These are phyloP conservation scores for Micromonas pusilla DNA, from an alignment of 139 green algal genomes.

Conservation along the genomic window DNA sequence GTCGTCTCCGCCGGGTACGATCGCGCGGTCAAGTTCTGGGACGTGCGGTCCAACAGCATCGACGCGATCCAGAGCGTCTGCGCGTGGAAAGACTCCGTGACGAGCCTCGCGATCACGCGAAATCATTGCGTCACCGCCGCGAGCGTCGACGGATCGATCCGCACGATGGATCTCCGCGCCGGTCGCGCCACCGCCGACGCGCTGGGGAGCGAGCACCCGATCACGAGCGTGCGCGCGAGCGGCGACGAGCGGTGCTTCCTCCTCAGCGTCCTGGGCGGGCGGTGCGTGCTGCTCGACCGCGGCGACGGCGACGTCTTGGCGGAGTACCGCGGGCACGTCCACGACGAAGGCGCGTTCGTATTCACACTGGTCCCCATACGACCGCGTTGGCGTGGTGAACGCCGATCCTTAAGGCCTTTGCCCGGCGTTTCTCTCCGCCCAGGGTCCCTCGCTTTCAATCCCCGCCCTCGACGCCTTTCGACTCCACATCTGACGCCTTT, in stretches of 20 bases:
- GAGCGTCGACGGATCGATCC: constrained; percentile 77
- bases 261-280: constrained; percentile 60
- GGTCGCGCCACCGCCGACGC: constrained; percentile 38
- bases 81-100: constrained; percentile 75
- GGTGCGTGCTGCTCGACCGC: background rate
- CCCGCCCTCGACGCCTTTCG: too few species aligned
- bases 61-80: constrained; percentile 56
- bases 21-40: constrained; percentile 78
- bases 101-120: constrained; percentile 44
- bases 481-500: too few species aligned
- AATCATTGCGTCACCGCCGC: constrained; percentile 50
- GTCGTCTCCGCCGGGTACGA: constrained; percentile 85
- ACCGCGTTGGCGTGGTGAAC: too few species aligned
- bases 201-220: constrained; percentile 20
- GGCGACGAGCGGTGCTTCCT: background rate
- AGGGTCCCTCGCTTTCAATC: too few species aligned
- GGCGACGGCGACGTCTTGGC: constrained; percentile 61
- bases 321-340: constrained; percentile 50
- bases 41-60: constrained; percentile 55
- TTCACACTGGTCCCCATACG: too few species aligned
- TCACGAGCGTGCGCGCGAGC: background rate
- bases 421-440: too few species aligned
- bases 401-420: too few species aligned
- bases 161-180: constrained; percentile 72
- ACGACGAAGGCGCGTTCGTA: constrained; percentile 42